Percentiles rank a stretch among this genome's conserved stretches.
These are phyloP conservation scores for Pinus albicaulis DNA, from an alignment of 75 land plant species.

Conservation along the genomic window DNA sequence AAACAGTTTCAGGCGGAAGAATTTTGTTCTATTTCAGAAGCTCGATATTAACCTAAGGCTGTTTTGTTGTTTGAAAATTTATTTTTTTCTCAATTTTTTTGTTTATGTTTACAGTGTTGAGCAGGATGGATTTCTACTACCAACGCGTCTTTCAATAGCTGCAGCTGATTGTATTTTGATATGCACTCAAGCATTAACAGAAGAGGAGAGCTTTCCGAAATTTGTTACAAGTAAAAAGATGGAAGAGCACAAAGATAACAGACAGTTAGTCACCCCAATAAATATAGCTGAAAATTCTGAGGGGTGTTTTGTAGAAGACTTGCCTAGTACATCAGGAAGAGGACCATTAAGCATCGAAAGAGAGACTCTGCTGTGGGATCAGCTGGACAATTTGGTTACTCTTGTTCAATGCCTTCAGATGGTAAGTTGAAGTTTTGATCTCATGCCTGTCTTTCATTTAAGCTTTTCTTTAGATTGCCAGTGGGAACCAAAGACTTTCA, in stretches of 20 bases:
- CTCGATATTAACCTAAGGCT: not conserved
- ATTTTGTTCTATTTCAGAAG: not conserved
- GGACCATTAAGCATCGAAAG: conserved; percentile 14
- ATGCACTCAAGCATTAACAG: conserved; percentile 41
- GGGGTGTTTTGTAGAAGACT: conserved; percentile 4
- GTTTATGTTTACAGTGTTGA: conserved; percentile 24
- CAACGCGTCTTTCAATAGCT: conserved; percentile 73
- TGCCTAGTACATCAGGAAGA: conserved; percentile 10
- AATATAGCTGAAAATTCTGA: not conserved
- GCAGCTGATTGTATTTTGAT: conserved; percentile 64
- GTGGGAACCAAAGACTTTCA: not conserved
- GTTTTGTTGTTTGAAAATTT: conserved; percentile 8
- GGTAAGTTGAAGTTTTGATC: conserved; percentile 19
- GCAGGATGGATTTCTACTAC: conserved; percentile 51
- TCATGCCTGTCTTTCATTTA: not conserved
- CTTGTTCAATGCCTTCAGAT: conserved; percentile 49
- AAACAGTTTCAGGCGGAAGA: not conserved
- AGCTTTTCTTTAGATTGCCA: not conserved
- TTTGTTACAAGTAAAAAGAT: conserved; percentile 3
- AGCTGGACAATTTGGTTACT: conserved; percentile 39
- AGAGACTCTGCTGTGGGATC: conserved; percentile 54
- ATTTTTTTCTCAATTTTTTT: not conserved
- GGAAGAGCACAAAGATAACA: not conserved
- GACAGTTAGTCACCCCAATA: conserved; percentile 5
- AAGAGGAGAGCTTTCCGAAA: conserved; percentile 9